These are phyloP conservation scores for Pichia inconspicua DNA, from an alignment of 1,139 yeast species.

Conservation along the genomic window DNA sequence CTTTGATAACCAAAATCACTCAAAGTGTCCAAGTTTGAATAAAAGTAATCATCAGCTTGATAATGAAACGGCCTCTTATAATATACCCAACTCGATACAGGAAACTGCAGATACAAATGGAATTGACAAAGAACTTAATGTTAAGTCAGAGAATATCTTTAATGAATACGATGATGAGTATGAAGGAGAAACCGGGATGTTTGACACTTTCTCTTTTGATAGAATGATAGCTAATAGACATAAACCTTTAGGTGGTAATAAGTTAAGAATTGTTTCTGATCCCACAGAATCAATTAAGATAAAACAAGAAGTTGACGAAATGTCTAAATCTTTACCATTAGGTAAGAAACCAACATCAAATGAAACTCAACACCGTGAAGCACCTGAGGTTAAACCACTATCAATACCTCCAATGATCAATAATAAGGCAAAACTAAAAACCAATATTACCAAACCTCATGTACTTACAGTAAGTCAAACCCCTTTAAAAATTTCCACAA, in stretches of 20 bases:
- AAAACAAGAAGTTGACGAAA: neutral
- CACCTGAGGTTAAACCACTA: neutral
- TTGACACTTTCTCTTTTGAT: slow-evolving; percentile 15
- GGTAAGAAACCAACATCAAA: slow-evolving; percentile 2
- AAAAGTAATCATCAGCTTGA: neutral
- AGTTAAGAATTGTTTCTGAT: slow-evolving; percentile 3
- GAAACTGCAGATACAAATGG: neutral
- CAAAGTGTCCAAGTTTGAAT: neutral
- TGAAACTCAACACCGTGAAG: neutral
- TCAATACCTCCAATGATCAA: slow-evolving; percentile 10
- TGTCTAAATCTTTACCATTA: slow-evolving; percentile 9
- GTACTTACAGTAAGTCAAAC: neutral
- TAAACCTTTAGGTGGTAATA: neutral
- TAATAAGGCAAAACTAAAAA: neutral
- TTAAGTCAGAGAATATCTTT: neutral
- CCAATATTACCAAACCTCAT: neutral
- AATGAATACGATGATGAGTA: neutral
- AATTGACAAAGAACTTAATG: neutral
- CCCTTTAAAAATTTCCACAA: neutral
- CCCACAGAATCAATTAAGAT: neutral
- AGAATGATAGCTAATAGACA: slow-evolving; percentile 9
- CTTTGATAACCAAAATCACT: neutral
- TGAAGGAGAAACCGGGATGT: slow-evolving; percentile 13
- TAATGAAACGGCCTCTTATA: neutral
- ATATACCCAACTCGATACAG: neutral